Evolutionary conservation across 352 stramenopile species (phyloP).

Genomic region (Phytophthora capsici): DNA sequence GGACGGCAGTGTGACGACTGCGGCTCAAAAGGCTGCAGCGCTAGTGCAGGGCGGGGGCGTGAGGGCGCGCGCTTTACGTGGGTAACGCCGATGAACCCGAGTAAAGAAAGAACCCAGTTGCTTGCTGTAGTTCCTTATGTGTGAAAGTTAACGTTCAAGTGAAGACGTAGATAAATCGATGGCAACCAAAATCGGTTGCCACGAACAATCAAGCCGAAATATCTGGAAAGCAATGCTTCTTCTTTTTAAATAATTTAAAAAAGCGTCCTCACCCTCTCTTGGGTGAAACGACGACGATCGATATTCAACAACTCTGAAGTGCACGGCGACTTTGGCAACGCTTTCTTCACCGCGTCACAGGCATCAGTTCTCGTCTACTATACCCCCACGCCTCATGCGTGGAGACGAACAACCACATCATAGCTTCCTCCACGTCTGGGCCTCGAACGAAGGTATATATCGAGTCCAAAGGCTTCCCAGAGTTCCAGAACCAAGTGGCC

Average conservation of each 20-base stretch:
- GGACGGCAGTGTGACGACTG: slow-evolving; percentile 33
- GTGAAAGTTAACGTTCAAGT: neutral
- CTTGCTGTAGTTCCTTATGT: neutral
- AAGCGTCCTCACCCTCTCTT: no score
- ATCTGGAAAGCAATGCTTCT: no score
- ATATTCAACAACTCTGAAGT: no score
- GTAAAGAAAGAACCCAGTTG: neutral
- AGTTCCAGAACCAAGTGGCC: slow-evolving; percentile 47
- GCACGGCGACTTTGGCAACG: no score
- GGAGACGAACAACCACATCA: slow-evolving; percentile 25
- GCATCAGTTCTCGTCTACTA: slow-evolving; percentile 70
- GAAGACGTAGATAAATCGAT: no score
- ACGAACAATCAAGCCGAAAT: no score
- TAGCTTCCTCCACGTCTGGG: neutral
- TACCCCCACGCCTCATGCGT: slow-evolving; percentile 71
- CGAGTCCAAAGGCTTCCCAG: slow-evolving; percentile 60
- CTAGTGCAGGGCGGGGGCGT: slow-evolving; percentile 8
- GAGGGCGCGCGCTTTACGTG: neutral
- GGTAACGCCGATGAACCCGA: neutral
- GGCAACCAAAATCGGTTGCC: no score
- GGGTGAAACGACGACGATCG: no score
- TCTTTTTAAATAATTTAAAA: no score
- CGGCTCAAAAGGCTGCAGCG: slow-evolving; percentile 30
- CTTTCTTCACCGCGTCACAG: slow-evolving; percentile 62
- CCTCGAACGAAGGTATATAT: slow-evolving; percentile 40